Base-by-base conservation (phyloP, 306 rosid species). In the Ziziphus jujuba region DNA sequence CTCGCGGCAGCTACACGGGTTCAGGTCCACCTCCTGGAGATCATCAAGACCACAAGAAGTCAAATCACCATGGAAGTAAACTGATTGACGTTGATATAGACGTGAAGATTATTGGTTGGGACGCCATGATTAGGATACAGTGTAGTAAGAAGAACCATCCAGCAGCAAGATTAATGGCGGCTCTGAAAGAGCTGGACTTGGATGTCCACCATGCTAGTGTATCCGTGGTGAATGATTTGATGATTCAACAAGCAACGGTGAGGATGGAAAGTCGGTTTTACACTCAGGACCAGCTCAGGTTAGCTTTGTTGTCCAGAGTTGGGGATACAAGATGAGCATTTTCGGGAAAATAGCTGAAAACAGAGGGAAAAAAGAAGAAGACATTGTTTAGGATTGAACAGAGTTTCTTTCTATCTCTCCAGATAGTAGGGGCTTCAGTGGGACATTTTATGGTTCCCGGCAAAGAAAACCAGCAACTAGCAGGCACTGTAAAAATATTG, bases 171-270 rank as follows among this genome's bases (percentile, higher is more conserved):
- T 43, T 93, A 62, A 90, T 90, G 99, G 85, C 90, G 3, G 97
- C 99, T 17, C 69, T 93, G 55, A 91, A 77, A 80, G 99, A 90
- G 73, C 79, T 93, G 22, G 99, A 93, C 73, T 65, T 93, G 76
- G 99, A 93, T 4, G 96, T 93, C n/a, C 69, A 88, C 79, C 96
- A 93, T 23, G 99, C 99, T 5, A 93, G 96, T 24, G 90, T 90
- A 9, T 90, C 97, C 0, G 97, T 93, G 24, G 95, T 95, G 17
- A 95, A 90, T 16, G 97, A 95, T 73, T 62, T 88, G 77, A 95
- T 88, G 96, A 95, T 95, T 68, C 99, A 88, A 65, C 97, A 95
- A 63, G 96, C 99, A 7, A 95, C 96, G 0, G 99, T 90, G 72
- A 95, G 83, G 77, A 90, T 90, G 99, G 97, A 93, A 0, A 81